Percentiles rank a stretch among this genome's conserved stretches.
Conservation (phyloP, 2,329 filamentous ascomycete genomes). For the Diaporthe humulicola region DNA sequence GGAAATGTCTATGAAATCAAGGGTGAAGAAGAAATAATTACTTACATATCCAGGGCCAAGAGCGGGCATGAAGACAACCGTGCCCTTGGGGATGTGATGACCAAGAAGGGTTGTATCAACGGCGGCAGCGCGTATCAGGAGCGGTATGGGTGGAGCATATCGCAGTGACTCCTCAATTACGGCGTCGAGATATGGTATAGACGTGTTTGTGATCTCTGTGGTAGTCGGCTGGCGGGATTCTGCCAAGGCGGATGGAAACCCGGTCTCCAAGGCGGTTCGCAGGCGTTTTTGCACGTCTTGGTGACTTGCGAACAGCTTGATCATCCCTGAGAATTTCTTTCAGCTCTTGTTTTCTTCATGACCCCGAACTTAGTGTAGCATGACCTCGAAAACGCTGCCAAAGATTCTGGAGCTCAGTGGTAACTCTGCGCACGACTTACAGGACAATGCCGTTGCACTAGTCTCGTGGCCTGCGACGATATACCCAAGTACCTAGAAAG, state of each 20-base stretch:
- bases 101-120: background rate
- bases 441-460: background rate
- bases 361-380: too few relatives aligned
- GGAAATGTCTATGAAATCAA: too few relatives aligned
- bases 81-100: background rate
- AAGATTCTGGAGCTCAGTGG: too few relatives aligned
- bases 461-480: background rate
- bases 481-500: background rate
- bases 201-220: background rate
- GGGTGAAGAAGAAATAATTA: too few relatives aligned
- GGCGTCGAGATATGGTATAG: background rate
- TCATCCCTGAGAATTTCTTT: background rate
- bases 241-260: too few relatives aligned
- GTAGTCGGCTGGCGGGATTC: background rate
- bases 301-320: background rate
- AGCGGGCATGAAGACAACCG: too few relatives aligned
- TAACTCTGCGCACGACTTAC: too few relatives aligned
- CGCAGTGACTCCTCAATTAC: background rate
- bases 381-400: too few relatives aligned
- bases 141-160: background rate
- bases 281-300: background rate
- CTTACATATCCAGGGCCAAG: too few relatives aligned
- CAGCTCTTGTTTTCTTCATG: too few relatives aligned
- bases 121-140: background rate
- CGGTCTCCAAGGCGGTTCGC: too few relatives aligned